phyloP scores from a whole-genome alignment of 257 asterid genomes.

The Solanum virginianum region DNA sequence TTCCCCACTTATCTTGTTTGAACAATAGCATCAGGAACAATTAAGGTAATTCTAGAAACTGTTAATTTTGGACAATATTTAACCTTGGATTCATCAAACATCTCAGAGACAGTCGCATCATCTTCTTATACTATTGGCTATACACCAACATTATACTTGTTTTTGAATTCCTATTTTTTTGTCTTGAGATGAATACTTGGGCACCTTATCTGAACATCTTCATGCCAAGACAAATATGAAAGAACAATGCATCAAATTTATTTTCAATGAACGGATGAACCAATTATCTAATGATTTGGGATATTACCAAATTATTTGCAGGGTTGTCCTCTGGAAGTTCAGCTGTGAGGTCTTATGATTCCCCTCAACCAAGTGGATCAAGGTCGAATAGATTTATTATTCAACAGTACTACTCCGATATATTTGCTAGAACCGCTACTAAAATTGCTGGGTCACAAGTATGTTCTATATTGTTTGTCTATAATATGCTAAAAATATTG shows the following conservation, averaged over 20 bases:
- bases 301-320: not conserved
- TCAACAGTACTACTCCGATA: too few relatives aligned
- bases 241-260: not conserved
- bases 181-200: not conserved
- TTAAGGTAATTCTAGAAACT: not conserved
- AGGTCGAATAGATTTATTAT: not conserved
- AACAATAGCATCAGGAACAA: not conserved
- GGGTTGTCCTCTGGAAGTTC: slow-evolving; percentile 22
- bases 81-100: not conserved
- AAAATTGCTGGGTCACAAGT: not conserved
- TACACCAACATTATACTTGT: not conserved
- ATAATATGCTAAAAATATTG: not conserved
- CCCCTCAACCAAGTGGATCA: not conserved
- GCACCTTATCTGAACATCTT: not conserved
- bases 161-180: not conserved
- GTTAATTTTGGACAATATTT: not conserved
- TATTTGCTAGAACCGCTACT: not conserved
- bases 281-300: not conserved
- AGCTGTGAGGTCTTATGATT: not conserved
- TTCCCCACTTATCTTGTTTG: not conserved
- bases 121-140: not conserved
- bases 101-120: too few relatives aligned
- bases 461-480: slow-evolving; percentile 1
- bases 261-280: not conserved
- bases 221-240: not conserved